Conservation (phyloP, 768 basidiomycete species). For the Phylloporus rhodoxanthus region DNA sequence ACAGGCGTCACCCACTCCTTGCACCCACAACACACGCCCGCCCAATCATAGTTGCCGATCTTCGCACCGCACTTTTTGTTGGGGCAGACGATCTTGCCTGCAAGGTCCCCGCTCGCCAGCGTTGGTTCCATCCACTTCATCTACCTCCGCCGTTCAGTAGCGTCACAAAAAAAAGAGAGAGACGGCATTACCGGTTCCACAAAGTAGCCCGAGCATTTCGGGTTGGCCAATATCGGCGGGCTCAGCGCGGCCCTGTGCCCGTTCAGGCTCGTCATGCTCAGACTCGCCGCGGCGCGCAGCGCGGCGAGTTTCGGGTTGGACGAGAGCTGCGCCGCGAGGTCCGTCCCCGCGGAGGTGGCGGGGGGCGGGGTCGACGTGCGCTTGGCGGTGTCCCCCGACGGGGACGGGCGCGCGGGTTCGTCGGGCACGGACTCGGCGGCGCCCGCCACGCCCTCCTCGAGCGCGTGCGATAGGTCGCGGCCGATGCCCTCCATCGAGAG, state of each 20-base stretch:
- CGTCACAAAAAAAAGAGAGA: not conserved
- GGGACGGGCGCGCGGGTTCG: not conserved
- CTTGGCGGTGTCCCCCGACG: slow-evolving; percentile 1
- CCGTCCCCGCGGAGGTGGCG: slow-evolving; percentile 13
- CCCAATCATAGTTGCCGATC: slow-evolving; percentile 96
- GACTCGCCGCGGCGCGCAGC: slow-evolving; percentile 30
- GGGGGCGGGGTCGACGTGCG: slow-evolving; percentile 5
- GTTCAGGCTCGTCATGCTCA: slow-evolving; percentile 27
- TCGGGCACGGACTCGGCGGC: not conserved
- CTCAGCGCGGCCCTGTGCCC: slow-evolving; percentile 29
- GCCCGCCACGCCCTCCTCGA: slow-evolving; percentile 19
- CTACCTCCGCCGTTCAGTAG: slow-evolving; percentile 31
- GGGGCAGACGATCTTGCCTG: slow-evolving; percentile 89
- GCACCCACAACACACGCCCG: slow-evolving; percentile 86
- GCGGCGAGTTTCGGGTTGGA: slow-evolving; percentile 45
- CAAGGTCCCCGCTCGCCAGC: slow-evolving; percentile 65
- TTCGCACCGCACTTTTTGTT: slow-evolving; percentile 87
- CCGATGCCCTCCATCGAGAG: slow-evolving; percentile 31
- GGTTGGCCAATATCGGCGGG: slow-evolving; percentile 66
- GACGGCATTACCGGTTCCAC: slow-evolving; percentile 71
- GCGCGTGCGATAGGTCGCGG: slow-evolving; percentile 27
- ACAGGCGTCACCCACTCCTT: slow-evolving; percentile 91
- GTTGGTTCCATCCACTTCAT: slow-evolving; percentile 96
- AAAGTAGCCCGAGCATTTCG: slow-evolving; percentile 94
- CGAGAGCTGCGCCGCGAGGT: slow-evolving; percentile 43